Evolutionary conservation across 169 alveolate genomes (phyloP).

Genomic region (Plasmodium gallinaceum): DNA sequence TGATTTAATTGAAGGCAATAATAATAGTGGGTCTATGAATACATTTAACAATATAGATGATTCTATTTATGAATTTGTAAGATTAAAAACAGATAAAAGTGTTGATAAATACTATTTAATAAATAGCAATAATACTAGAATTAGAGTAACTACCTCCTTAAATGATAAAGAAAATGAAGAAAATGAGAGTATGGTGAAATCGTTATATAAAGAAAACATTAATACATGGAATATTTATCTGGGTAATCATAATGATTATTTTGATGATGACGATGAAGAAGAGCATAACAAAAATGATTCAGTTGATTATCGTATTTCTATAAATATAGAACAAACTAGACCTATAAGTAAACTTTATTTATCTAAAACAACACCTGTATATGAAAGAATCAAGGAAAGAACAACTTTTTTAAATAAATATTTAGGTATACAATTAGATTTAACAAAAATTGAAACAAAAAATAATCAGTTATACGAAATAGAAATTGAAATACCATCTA

Average conservation of each 20-base stretch:
- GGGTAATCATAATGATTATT: conserved; percentile 60
- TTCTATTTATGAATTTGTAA: conserved; percentile 31
- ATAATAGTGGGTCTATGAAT: neutral
- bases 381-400: conserved; percentile 68
- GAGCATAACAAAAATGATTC: conserved; percentile 17
- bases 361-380: conserved; percentile 59
- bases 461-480: conserved; percentile 56
- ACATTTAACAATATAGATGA: neutral
- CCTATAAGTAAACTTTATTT: conserved; percentile 56
- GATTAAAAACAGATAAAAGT: conserved; percentile 19
- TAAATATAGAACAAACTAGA: conserved; percentile 54
- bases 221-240: conserved; percentile 63
- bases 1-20: neutral
- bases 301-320: conserved; percentile 65
- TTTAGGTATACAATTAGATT: conserved; percentile 63
- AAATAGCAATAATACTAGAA: conserved; percentile 18
- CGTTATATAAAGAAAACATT: conserved; percentile 59
- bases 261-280: conserved; percentile 65
- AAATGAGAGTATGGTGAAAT: conserved; percentile 28
- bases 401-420: conserved; percentile 55
- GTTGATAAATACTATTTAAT: conserved; percentile 55
- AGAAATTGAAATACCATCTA: conserved; percentile 73
- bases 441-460: conserved; percentile 52
- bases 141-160: conserved; percentile 49
- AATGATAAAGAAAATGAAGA: conserved; percentile 12